These are phyloP conservation scores for Exophiala sp. DNA, from an alignment of 2,329 filamentous ascomycete genomes.

Conservation along the genomic window DNA sequence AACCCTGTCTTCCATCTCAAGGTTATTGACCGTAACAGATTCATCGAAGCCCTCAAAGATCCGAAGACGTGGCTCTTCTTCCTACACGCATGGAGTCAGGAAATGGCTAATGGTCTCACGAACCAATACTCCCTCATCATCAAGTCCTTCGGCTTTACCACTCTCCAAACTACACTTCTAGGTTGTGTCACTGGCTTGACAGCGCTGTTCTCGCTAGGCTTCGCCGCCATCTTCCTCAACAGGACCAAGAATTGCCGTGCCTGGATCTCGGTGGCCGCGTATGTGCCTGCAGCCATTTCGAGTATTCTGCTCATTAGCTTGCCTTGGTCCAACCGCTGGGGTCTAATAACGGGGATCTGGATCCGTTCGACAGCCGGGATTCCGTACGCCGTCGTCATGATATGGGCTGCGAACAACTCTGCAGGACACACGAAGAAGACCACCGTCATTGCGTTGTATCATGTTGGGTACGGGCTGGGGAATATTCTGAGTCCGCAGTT, in stretches of 20 bases:
- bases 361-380: slow-evolving; percentile 38
- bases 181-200: slow-evolving; percentile 34
- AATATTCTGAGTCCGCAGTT: slow-evolving; percentile 63
- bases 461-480: slow-evolving; percentile 57
- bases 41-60: slow-evolving; percentile 44
- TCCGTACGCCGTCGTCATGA: slow-evolving; percentile 40
- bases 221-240: slow-evolving; percentile 32
- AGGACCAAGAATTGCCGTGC: slow-evolving; percentile 29
- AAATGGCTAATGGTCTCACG: slow-evolving; percentile 40
- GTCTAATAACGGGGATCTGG: slow-evolving; percentile 38
- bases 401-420: slow-evolving; percentile 43
- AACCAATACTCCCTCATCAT: slow-evolving; percentile 46
- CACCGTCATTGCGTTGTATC: slow-evolving; percentile 58
- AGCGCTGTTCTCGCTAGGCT: slow-evolving; percentile 30
- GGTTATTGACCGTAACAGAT: too few species aligned
- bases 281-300: slow-evolving; percentile 37
- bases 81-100: slow-evolving; percentile 36
- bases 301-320: slow-evolving; percentile 37
- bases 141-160: slow-evolving; percentile 47
- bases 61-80: slow-evolving; percentile 44
- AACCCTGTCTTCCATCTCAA: too few species aligned
- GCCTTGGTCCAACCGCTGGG: slow-evolving; percentile 39
- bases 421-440: slow-evolving; percentile 61
- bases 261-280: slow-evolving; percentile 33
- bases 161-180: slow-evolving; percentile 54